Percentiles rank a stretch among this genome's conserved stretches.
Conservation (phyloP, 2,329 filamentous ascomycete genomes). For the Myriosclerotinia curreyana region DNA sequence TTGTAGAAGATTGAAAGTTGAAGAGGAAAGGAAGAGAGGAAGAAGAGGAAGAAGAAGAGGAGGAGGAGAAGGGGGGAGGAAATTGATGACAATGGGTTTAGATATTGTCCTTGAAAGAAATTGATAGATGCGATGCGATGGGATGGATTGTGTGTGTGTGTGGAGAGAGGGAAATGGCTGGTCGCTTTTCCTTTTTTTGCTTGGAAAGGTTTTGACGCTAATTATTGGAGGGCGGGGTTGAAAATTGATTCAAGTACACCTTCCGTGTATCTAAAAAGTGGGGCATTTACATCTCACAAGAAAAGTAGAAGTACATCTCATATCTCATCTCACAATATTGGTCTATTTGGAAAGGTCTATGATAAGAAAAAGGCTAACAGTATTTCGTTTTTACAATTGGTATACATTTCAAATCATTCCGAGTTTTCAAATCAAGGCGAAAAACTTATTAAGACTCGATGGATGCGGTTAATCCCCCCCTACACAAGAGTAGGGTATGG, state of each 20-base stretch:
- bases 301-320: too few relatives aligned
- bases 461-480: not conserved
- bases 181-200: conserved; percentile 18
- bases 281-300: not conserved
- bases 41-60: conserved; percentile 21
- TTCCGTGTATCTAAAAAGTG: conserved; percentile 3
- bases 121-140: not conserved
- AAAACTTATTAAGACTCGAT: not conserved
- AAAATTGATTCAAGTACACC: not conserved
- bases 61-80: conserved; percentile 29
- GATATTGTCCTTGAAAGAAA: conserved; percentile 16
- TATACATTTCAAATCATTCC: too few relatives aligned
- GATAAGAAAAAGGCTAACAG: not conserved
- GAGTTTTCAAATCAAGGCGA: not conserved
- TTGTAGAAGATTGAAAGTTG: conserved; percentile 24
- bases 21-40: conserved; percentile 26
- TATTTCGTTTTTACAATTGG: not conserved
- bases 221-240: conserved; percentile 8
- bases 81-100: conserved; percentile 18
- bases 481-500: too few relatives aligned
- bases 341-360: not conserved
- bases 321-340: not conserved
- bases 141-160: conserved; percentile 3
- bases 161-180: conserved; percentile 16
- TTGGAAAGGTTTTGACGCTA: conserved; percentile 21